phyloP scores from a whole-genome alignment of 495 filamentous ascomycete genomes.

The Podospora conica region DNA sequence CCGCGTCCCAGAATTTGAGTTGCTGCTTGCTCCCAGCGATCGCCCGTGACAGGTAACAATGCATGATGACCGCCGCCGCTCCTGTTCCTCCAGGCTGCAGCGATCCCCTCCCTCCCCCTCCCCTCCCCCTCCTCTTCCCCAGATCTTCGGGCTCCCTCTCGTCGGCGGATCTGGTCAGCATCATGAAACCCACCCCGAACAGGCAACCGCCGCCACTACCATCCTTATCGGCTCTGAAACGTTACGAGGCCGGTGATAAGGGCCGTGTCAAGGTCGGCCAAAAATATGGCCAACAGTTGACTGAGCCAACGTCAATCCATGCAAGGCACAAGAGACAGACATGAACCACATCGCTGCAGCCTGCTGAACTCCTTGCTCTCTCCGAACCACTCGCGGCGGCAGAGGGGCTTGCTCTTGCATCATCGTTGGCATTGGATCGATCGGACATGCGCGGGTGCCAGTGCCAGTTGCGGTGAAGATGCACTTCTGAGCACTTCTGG shows the following conservation, averaged over 20 bases:
- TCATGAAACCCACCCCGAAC: neutral
- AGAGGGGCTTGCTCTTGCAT: neutral
- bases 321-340: neutral
- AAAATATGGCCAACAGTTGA: neutral
- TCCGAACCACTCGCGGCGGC: neutral
- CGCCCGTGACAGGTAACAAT: neutral
- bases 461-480: neutral
- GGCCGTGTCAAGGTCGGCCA: neutral
- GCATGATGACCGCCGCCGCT: neutral
- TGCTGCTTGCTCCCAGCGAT: neutral
- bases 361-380: neutral
- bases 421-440: neutral
- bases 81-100: too few relatives aligned
- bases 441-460: neutral
- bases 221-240: neutral
- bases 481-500: neutral
- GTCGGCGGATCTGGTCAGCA: neutral
- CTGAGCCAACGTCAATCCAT: neutral
- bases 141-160: neutral
- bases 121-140: neutral
- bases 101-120: too few relatives aligned
- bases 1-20: neutral
- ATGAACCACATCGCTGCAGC: too few relatives aligned
- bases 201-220: neutral
- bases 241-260: neutral